Conservation (phyloP, 768 basidiomycete species). For the Trametes meyenii region DNA sequence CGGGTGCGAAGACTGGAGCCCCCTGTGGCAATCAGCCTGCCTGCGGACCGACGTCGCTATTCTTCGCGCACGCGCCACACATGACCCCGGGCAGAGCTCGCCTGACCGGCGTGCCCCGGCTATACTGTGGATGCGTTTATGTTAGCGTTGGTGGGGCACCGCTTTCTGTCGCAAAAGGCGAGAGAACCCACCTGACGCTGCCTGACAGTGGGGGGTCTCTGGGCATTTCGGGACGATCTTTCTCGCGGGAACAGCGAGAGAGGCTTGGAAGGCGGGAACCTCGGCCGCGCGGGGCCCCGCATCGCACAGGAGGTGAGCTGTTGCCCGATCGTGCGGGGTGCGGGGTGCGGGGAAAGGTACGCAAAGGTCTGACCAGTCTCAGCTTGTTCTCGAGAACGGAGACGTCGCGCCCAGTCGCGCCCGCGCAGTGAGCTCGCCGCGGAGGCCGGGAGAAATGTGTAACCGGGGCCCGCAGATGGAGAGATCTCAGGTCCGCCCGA, state of each 20-base stretch:
- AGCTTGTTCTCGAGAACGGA: background rate
- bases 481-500: background rate
- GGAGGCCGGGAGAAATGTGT: background rate
- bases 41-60: conserved; percentile 1
- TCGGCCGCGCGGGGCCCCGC: conserved; percentile 13
- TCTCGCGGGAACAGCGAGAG: conserved; percentile 8
- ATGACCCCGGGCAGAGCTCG: conserved; percentile 11
- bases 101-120: conserved; percentile 11
- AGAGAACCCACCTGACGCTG: background rate
- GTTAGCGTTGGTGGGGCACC: background rate
- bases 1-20: conserved; percentile 7
- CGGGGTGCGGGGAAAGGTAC: conserved; percentile 1
- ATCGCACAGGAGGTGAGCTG: background rate
- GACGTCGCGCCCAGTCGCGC: background rate
- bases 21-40: conserved; percentile 17
- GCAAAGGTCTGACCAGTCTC: background rate
- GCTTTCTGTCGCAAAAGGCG: background rate
- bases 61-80: conserved; percentile 1
- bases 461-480: conserved; percentile 3
- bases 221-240: background rate
- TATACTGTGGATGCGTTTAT: background rate
- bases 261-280: background rate
- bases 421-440: background rate
- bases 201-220: background rate
- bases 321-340: conserved; percentile 2